Evolutionary conservation across 2,329 filamentous ascomycete genomes (phyloP).

Genomic region (Lasiodiplodia sp.): DNA sequence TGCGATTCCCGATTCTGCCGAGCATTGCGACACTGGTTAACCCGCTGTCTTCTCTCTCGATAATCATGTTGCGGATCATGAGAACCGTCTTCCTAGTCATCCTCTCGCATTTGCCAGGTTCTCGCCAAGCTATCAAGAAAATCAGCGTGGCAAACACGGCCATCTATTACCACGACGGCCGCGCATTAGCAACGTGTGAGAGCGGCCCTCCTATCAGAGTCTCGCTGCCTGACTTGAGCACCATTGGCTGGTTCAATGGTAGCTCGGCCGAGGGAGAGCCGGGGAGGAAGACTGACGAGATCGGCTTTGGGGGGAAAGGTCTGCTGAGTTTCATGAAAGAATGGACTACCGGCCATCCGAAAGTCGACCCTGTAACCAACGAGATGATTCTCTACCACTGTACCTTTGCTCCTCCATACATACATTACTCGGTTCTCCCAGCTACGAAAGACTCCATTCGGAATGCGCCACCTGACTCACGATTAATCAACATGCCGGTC

Average conservation of each 20-base stretch:
- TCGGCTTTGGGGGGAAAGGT: constrained; percentile 62
- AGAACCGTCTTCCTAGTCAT: constrained; percentile 66
- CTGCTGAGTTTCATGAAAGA: constrained; percentile 69
- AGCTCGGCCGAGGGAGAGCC: constrained; percentile 61
- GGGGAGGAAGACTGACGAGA: constrained; percentile 38
- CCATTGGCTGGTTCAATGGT: constrained; percentile 75
- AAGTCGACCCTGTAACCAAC: constrained; percentile 68
- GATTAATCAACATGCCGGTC: constrained; percentile 62
- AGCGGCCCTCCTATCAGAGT: constrained; percentile 74
- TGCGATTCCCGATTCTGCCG: constrained; percentile 67
- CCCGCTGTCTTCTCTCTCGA: constrained; percentile 61
- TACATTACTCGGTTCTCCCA: constrained; percentile 70
- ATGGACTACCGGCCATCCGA: constrained; percentile 75
- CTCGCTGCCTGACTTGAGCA: constrained; percentile 68
- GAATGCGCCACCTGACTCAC: constrained; percentile 29
- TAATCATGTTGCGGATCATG: constrained; percentile 61
- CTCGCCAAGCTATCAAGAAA: constrained; percentile 65
- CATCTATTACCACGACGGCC: constrained; percentile 71
- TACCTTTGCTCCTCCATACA: constrained; percentile 69
- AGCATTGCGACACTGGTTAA: constrained; percentile 72
- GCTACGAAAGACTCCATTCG: not conserved
- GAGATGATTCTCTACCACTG: constrained; percentile 74
- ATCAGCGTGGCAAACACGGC: constrained; percentile 76
- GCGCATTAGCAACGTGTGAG: constrained; percentile 74
- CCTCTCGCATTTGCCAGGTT: constrained; percentile 65